Base-by-base conservation (phyloP, 805 yeast species). In the Suhomyces xylopsoci region DNA sequence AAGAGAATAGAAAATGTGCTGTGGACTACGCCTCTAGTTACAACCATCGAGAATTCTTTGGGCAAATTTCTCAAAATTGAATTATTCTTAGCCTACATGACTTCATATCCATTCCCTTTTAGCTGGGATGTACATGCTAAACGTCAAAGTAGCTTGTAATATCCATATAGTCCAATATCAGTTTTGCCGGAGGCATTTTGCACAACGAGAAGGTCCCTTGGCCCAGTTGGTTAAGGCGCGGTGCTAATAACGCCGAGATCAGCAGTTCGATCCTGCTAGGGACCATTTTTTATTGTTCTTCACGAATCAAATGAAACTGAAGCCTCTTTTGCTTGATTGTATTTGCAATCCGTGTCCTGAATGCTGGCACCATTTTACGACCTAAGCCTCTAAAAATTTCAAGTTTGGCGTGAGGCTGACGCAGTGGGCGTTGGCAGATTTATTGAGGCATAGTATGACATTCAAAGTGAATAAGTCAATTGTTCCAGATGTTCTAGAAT, bases 211-310 rank as follows among this genome's bases (percentile, higher is more conserved):
- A 26, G 28, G 28, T 26, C 28, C 28, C 28, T 26, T 26, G 28
- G 28, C 28, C 28, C 28, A 26, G 28, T 26, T 26, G 28, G 28
- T 26, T 26, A 74, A 70, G 78, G 78, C 78, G 78, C 64, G 78
- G 79, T 74, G 79, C 78, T 74, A 74, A 74, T 74, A 73, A 74
- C 78, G 77, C 78, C 78, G 63, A 74, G 88, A 83, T 84, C 88
- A 82, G 87, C 88, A 81, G 88, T 83, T 83, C 88, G 88, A 83
- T 82, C 88, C 88, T 81, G 88, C 86, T 82, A 83, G 87, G 87
- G 87, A 83, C 82, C 88, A 83, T 64, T 70, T 45, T 45, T 45
- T 26, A 15, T 7, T 17, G n/a, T 36, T 36, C 15, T 36, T 17
- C 15, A 6, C 10, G 8, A 6, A 36, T 17, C 22, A 26, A 26